A percentile compares a stretch with the other conserved stretches of the same genome.
Conservation (phyloP, 768 basidiomycete genomes). For the Calocera viscosa region DNA sequence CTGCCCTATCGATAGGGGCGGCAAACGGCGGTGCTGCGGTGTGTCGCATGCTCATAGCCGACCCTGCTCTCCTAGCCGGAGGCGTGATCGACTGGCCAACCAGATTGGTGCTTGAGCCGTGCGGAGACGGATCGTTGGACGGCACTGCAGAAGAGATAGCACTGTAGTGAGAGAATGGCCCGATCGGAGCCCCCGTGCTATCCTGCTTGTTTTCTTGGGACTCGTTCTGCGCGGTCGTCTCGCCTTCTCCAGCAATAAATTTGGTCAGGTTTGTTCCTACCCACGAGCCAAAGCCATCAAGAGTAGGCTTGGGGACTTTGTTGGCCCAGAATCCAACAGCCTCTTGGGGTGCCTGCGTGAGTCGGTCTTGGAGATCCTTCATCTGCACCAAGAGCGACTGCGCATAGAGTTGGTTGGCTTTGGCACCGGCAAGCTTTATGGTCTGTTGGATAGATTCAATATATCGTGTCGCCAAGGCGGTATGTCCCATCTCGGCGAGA, state of each 20-base stretch:
- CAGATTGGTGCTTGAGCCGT: constrained; percentile 34
- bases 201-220: constrained; percentile 24
- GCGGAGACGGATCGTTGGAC: constrained; percentile 67
- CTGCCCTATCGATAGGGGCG: constrained; percentile 50
- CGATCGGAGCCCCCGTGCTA: constrained; percentile 39
- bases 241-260: constrained; percentile 87
- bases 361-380: constrained; percentile 63
- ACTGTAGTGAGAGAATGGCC: constrained; percentile 88
- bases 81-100: constrained; percentile 26
- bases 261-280: constrained; percentile 85
- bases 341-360: constrained; percentile 61
- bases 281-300: constrained; percentile 86
- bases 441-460: constrained; percentile 72
- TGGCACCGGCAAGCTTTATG: constrained; percentile 35
- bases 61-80: constrained; percentile 50
- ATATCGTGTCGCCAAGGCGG: constrained; percentile 71
- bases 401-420: constrained; percentile 53
- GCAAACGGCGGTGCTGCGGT: constrained; percentile 32
- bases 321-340: constrained; percentile 71
- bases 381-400: constrained; percentile 54
- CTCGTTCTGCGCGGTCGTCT: constrained; percentile 27
- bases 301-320: constrained; percentile 80
- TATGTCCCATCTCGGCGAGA: constrained; percentile 71
- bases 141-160: constrained; percentile 73
- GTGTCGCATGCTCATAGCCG: constrained; percentile 49